These are phyloP conservation scores for Pyricularia sp. DNA, from an alignment of 2,329 filamentous ascomycete species.

Conservation along the genomic window DNA sequence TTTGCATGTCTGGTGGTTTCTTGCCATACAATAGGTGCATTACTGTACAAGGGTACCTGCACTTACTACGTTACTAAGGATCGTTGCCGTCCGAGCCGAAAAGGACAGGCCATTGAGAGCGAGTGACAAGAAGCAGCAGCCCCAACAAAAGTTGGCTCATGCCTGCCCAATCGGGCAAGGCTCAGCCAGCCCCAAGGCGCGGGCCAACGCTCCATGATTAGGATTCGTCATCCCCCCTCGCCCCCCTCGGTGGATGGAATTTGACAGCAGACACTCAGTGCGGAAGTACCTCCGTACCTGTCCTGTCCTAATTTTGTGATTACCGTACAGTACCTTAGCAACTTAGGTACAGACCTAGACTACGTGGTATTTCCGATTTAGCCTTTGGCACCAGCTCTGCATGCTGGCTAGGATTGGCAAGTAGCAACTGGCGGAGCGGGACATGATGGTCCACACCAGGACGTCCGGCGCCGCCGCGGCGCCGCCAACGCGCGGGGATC, in stretches of 20 bases:
- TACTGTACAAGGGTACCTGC: too few relatives aligned
- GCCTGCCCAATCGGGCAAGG: background rate
- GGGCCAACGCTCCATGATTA: background rate
- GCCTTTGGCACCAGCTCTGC: background rate
- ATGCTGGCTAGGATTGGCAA: background rate
- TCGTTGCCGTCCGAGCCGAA: background rate
- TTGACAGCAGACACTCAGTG: background rate
- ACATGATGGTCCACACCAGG: background rate
- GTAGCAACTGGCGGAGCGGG: background rate
- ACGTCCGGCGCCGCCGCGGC: background rate
- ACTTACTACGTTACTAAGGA: background rate
- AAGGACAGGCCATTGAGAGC: background rate
- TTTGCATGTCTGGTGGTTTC: too few relatives aligned
- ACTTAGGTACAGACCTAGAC: background rate
- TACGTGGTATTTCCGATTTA: background rate
- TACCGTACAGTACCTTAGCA: background rate
- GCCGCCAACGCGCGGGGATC: background rate
- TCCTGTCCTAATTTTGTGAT: background rate
- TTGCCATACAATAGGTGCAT: too few relatives aligned
- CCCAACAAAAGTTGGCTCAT: background rate
- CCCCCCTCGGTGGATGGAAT: background rate
- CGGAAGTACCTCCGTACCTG: background rate
- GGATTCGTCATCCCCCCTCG: background rate
- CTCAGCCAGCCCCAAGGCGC: background rate
- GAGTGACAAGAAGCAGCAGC: background rate